phyloP scores from a whole-genome alignment of 177 flowering plant species.

The Vitis hybrid region DNA sequence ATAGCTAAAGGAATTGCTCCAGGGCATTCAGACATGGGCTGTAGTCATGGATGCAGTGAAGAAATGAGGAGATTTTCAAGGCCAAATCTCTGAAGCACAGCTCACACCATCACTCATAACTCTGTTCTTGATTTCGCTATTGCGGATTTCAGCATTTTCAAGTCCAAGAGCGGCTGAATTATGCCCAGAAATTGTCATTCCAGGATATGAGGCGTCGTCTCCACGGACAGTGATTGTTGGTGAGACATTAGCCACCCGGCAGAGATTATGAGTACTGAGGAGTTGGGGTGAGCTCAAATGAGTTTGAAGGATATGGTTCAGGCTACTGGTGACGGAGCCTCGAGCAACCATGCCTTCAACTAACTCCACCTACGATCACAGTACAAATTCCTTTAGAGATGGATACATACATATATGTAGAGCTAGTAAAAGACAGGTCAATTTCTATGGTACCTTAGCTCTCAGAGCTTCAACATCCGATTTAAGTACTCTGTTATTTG shows the following conservation, averaged over 20 bases:
- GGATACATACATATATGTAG: too few relatives aligned
- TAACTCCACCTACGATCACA: conserved; percentile 53
- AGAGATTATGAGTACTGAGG: conserved; percentile 20
- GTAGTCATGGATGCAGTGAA: background rate
- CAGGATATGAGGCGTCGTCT: conserved; percentile 32
- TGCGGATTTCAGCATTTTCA: conserved; percentile 17
- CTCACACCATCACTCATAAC: conserved; percentile 39
- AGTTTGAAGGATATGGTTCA: conserved; percentile 63
- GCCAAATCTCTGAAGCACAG: conserved; percentile 54
- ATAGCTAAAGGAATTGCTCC: too few relatives aligned
- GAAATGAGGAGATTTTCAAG: conserved; percentile 21
- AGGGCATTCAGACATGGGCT: background rate
- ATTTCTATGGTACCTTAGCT: conserved; percentile 53
- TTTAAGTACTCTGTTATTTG: conserved; percentile 67
- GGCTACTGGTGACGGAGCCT: conserved; percentile 56
- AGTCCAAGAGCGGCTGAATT: conserved; percentile 24
- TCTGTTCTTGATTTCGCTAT: conserved; percentile 24
- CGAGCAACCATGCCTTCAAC: conserved; percentile 72
- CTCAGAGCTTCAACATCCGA: conserved; percentile 83
- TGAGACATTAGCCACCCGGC: conserved; percentile 30
- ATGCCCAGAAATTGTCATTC: conserved; percentile 24
- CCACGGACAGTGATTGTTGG: conserved; percentile 38
- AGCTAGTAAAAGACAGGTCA: too few relatives aligned
- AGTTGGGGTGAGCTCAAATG: conserved; percentile 39
- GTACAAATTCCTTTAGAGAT: background rate